Conservation (phyloP, 2,329 filamentous ascomycete genomes). For the Exophiala spinifera region DNA sequence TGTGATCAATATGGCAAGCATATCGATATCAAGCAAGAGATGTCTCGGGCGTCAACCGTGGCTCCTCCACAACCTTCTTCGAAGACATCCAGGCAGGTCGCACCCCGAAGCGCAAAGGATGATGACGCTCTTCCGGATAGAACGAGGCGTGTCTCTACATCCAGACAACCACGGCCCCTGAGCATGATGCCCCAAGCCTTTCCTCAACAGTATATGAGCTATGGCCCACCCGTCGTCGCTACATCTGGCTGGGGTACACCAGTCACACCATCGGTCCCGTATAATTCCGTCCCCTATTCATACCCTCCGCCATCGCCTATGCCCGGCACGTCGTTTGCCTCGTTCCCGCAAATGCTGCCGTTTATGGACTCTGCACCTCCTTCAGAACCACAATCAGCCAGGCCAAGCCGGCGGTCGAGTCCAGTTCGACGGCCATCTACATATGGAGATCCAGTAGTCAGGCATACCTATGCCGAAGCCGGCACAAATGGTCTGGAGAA, state of each 20-base stretch:
- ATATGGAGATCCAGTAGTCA: constrained; percentile 23
- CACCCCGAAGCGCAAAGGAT: constrained; percentile 12
- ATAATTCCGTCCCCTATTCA: constrained; percentile 11
- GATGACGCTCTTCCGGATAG: constrained; percentile 12
- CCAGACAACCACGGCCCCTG: constrained; percentile 13
- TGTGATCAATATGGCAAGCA: constrained; percentile 38
- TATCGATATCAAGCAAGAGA: constrained; percentile 13
- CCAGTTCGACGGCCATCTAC: constrained; percentile 8
- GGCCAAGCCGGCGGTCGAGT: constrained; percentile 17
- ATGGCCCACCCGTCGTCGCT: constrained; percentile 9
- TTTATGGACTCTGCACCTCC: constrained; percentile 9
- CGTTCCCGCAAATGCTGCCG: constrained; percentile 8
- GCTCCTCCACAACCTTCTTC: constrained; percentile 18
- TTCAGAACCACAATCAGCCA: constrained; percentile 16
- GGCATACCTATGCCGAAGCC: constrained; percentile 10
- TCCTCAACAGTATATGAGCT: constrained; percentile 15
- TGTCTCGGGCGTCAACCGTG: constrained; percentile 4
- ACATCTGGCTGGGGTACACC: constrained; percentile 12
- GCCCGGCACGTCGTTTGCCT: constrained; percentile 7
- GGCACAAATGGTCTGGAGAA: constrained; percentile 6
- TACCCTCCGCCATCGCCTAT: constrained; percentile 9
- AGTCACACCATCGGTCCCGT: constrained; percentile 15
- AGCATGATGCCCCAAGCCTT: constrained; percentile 6
- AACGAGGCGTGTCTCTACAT: constrained; percentile 7
- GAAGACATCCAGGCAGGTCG: constrained; percentile 3